These are phyloP conservation scores for Haematococcus sp. DNA, from an alignment of 139 green algal species.

Conservation along the genomic window DNA sequence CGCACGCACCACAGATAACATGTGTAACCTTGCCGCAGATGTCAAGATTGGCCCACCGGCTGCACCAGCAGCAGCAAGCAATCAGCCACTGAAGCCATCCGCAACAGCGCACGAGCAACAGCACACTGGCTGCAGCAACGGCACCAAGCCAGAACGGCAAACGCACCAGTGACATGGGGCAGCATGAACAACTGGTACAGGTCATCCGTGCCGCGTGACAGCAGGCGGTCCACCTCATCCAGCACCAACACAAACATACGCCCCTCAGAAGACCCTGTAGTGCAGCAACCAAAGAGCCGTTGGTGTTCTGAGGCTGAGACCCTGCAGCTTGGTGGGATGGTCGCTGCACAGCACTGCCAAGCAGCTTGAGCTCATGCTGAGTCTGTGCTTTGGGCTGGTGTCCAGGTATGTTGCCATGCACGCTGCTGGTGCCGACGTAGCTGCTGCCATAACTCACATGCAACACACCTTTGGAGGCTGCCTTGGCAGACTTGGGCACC, in stretches of 20 bases:
- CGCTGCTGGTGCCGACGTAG: too few species aligned
- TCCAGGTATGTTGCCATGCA: too few species aligned
- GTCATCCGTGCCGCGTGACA: conserved; percentile 22
- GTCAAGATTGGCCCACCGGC: neutral
- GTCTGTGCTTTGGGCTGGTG: too few species aligned
- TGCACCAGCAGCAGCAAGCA: neutral
- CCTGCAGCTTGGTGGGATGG: neutral
- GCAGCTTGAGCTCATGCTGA: too few species aligned
- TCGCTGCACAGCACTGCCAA: too few species aligned
- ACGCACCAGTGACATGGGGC: conserved; percentile 21
- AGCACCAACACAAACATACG: conserved; percentile 29
- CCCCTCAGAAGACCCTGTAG: neutral
- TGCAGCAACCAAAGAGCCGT: neutral
- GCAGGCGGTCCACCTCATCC: conserved; percentile 56
- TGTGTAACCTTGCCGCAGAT: neutral
- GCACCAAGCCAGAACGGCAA: too few species aligned
- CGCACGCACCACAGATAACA: too few species aligned
- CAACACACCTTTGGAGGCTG: neutral
- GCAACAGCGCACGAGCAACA: too few species aligned
- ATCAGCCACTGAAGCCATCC: neutral
- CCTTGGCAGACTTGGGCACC: neutral
- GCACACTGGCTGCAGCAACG: too few species aligned
- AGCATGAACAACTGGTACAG: conserved; percentile 51
- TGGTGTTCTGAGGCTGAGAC: neutral
- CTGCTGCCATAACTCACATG: too few species aligned